Evolutionary conservation across 2,329 filamentous ascomycete genomes (phyloP), one percentile per base, ranked within the genome.

Genomic region (Davidsoniella neocaledoniae): DNA sequence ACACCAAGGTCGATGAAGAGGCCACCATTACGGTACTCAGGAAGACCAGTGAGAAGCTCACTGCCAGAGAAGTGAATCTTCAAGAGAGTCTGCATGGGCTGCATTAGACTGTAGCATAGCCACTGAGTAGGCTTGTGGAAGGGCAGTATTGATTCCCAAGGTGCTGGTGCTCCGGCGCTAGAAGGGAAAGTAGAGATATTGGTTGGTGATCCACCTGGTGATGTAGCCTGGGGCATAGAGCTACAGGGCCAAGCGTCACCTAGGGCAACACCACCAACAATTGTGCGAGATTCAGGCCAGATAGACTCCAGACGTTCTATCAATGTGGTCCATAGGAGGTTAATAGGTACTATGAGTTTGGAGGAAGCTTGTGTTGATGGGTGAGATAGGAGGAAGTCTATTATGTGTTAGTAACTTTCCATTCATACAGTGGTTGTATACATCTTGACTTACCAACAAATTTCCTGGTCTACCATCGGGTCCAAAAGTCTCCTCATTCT

Each of bases 111-210:
- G 66, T 94, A 94, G 46, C 83, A 86, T 50, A 95, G 79, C 88
- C 88, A 95, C 64, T 94, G 87, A 0, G 87, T 93, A 36, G 94
- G 74, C 66, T 94, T 94, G 69, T 95, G 88, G 68, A 94, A 94
- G 0, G 87, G 87, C 9, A 90, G 76, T 54, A 93, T 88, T 0
- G 74, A 82, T 60, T 87, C 81, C 82, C 83, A 87, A 3, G 72
- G 69, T 49, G 76, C 71, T 3, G 74, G 76, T 1, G 59, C 56
- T 37, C 53, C 50, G 21, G 57, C 56, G 9, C 60, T 58, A 42
- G 63, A 62, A 33, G 56, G 80, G 71, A 63, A 71, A 2, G 67
- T 66, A 5, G 67, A 69, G 53, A 71, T 66, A 9, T 47, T 43
- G 4, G 63, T 65, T 8, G 82, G 78, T 17, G 71, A 75, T n/a